Evolutionary conservation across 2,329 filamentous ascomycete species (phyloP).

Genomic region (Aulographum hederae): DNA sequence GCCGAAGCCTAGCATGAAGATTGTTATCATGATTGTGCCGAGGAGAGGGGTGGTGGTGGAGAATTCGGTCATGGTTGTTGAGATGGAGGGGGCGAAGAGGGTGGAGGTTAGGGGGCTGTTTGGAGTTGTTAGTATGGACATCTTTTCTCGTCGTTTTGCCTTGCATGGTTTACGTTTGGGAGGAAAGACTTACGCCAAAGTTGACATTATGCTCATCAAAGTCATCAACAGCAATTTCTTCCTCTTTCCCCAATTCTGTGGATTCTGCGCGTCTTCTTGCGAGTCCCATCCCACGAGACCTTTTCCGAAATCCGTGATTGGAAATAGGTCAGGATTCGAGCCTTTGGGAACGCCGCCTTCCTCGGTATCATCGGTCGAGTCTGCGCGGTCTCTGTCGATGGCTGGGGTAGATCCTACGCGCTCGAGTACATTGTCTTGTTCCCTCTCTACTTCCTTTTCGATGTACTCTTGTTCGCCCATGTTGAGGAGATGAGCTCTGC

Average conservation of each 20-base stretch:
- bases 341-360: too few species aligned
- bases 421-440: too few species aligned
- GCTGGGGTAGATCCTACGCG: too few species aligned
- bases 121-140: neutral
- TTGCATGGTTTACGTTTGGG: too few species aligned
- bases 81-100: slow-evolving; percentile 16
- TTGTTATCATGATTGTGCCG: slow-evolving; percentile 14
- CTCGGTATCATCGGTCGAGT: too few species aligned
- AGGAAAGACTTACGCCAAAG: slow-evolving; percentile 1
- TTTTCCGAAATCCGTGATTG: slow-evolving; percentile 4
- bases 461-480: too few species aligned
- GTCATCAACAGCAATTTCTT: slow-evolving; percentile 3
- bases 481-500: neutral
- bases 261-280: slow-evolving; percentile 2
- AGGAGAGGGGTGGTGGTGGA: slow-evolving; percentile 14
- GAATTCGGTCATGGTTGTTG: slow-evolving; percentile 14
- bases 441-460: too few species aligned
- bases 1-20: slow-evolving; percentile 18
- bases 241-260: slow-evolving; percentile 4
- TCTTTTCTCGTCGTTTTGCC: neutral
- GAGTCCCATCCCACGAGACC: slow-evolving; percentile 5
- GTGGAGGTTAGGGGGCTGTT: slow-evolving; percentile 15
- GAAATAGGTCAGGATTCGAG: too few species aligned
- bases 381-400: too few species aligned
- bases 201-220: slow-evolving; percentile 2